Evolutionary conservation across 805 yeast genomes (phyloP).

Genomic region (Ogataea paraovalis): DNA sequence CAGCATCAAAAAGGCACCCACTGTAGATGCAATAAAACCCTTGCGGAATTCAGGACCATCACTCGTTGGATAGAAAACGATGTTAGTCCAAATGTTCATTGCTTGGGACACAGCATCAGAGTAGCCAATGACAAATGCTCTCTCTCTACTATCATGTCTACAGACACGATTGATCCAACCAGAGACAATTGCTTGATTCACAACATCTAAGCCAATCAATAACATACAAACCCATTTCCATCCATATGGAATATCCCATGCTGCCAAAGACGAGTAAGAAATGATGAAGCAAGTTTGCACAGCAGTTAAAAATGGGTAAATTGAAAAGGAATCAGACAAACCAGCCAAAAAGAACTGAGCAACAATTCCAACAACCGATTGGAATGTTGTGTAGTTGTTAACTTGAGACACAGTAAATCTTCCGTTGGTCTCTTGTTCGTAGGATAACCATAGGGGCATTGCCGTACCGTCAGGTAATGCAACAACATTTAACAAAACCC

Average conservation of each 20-base stretch:
- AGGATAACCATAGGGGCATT: conserved; percentile 36
- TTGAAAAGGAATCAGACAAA: conserved; percentile 34
- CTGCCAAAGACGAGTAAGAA: conserved; percentile 35
- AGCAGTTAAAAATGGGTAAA: conserved; percentile 33
- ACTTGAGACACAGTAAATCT: conserved; percentile 32
- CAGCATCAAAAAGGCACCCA: conserved; percentile 35
- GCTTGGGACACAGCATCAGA: conserved; percentile 37
- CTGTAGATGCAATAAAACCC: conserved; percentile 36
- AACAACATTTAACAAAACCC: conserved; percentile 40
- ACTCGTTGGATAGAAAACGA: conserved; percentile 39
- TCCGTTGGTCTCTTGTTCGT: conserved; percentile 20
- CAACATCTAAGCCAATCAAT: conserved; percentile 33
- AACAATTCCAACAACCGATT: conserved; percentile 38
- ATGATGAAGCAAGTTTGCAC: conserved; percentile 33
- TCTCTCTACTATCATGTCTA: conserved; percentile 54
- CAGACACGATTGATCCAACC: conserved; percentile 39
- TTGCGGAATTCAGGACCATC: conserved; percentile 37
- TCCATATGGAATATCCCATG: conserved; percentile 39
- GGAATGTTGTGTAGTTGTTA: conserved; percentile 40
- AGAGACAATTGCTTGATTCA: conserved; percentile 38
- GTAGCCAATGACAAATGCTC: conserved; percentile 54
- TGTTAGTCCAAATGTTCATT: conserved; percentile 43
- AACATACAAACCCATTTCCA: conserved; percentile 38
- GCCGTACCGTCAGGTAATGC: conserved; percentile 40
- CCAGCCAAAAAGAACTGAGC: conserved; percentile 38